Conservation (phyloP, 192 early-diverging fungal genomes). For the Podochytrium sp. region DNA sequence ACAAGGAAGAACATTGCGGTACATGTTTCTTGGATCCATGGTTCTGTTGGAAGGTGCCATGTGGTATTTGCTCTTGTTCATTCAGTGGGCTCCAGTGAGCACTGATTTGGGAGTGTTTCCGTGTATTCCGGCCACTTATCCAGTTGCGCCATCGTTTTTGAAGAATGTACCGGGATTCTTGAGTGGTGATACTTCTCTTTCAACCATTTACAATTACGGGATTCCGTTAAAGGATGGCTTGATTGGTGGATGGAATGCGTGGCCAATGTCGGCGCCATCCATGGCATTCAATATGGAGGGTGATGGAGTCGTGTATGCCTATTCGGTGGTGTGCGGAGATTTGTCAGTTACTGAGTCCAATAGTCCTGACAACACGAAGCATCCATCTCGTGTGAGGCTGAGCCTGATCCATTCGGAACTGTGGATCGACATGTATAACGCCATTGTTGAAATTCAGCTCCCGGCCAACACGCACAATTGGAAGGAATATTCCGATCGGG, state of each 20-base stretch:
- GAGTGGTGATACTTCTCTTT: neutral
- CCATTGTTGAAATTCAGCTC: neutral
- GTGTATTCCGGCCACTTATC: conserved; percentile 19
- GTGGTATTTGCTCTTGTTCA: conserved; percentile 11
- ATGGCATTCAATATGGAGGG: conserved; percentile 1
- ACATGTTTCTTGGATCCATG: neutral
- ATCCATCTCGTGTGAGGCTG: neutral
- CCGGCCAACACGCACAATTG: conserved; percentile 2
- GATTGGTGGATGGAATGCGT: conserved; percentile 22
- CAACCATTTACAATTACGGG: conserved; percentile 20
- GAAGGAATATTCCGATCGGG: neutral
- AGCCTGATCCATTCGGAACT: neutral
- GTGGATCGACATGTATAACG: conserved; percentile 5
- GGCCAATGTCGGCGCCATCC: conserved; percentile 14
- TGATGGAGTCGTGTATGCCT: conserved; percentile 6
- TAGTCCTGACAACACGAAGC: neutral
- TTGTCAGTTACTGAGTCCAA: neutral
- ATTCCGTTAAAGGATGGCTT: conserved; percentile 8
- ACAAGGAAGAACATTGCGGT: neutral
- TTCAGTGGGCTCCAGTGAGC: neutral
- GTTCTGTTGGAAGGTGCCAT: conserved; percentile 4
- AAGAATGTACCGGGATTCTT: neutral
- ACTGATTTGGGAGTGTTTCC: neutral
- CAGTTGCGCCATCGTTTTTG: neutral
- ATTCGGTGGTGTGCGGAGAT: conserved; percentile 7